Evolutionary conservation across 2,329 filamentous ascomycete genomes (phyloP).

Genomic region (Incumbomyces delicatus): DNA sequence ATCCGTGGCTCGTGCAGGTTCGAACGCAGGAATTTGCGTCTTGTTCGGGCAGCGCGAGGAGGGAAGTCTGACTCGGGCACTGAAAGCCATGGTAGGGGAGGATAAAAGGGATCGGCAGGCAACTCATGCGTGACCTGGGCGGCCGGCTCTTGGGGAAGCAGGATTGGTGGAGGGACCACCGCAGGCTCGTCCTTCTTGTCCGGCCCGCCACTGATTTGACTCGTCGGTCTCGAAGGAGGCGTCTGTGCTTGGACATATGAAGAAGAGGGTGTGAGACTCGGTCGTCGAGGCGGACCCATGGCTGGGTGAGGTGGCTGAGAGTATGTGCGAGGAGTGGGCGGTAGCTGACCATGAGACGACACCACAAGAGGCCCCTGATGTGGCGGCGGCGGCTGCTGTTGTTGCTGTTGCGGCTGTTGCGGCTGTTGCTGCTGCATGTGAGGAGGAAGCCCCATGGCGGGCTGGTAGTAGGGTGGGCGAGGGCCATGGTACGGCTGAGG

Average conservation of each 20-base stretch:
- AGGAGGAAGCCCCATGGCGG: slow-evolving; percentile 32
- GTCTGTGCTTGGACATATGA: slow-evolving; percentile 30
- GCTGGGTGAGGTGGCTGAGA: slow-evolving; percentile 16
- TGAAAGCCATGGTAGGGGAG: slow-evolving; percentile 52
- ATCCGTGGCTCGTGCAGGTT: slow-evolving; percentile 27
- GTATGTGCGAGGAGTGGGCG: slow-evolving; percentile 11
- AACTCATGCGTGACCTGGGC: background rate
- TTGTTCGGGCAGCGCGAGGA: slow-evolving; percentile 37
- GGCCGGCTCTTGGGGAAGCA: too few relatives aligned
- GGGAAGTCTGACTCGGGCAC: slow-evolving; percentile 47
- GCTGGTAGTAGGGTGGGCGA: slow-evolving; percentile 33
- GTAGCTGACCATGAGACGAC: slow-evolving; percentile 14
- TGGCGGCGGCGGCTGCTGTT: background rate
- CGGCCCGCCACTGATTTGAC: slow-evolving; percentile 18
- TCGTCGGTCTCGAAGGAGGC: slow-evolving; percentile 19
- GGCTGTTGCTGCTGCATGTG: slow-evolving; percentile 16
- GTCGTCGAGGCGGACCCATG: slow-evolving; percentile 21
- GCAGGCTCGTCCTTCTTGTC: slow-evolving; percentile 17
- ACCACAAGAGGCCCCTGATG: slow-evolving; percentile 8
- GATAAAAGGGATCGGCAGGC: slow-evolving; percentile 38
- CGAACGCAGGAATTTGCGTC: slow-evolving; percentile 32
- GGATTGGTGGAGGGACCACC: slow-evolving; percentile 24
- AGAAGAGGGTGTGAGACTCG: slow-evolving; percentile 21
- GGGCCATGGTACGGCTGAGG: slow-evolving; percentile 32
- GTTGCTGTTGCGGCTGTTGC: background rate